Conservation (phyloP, 495 filamentous ascomycete species). For the Penicillium diatomitis region DNA sequence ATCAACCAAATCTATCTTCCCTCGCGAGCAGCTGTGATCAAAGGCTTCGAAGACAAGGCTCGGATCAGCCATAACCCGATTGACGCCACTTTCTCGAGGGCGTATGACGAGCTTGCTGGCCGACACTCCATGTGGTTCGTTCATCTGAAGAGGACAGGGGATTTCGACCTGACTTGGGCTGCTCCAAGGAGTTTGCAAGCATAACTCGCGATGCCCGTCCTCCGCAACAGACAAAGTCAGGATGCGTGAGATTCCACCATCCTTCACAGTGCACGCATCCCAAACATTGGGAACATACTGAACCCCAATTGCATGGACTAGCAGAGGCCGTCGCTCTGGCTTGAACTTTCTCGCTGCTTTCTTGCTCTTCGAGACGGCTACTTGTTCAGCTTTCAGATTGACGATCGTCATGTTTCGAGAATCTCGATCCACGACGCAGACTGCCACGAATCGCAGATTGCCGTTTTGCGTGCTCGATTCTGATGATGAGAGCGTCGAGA, state of each 20-base stretch:
- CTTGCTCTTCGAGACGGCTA: constrained; percentile 23
- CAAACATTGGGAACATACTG: constrained; percentile 46
- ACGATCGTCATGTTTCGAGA: constrained; percentile 60
- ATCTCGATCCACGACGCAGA: constrained; percentile 60
- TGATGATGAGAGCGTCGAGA: constrained; percentile 56
- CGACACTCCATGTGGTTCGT: constrained; percentile 35
- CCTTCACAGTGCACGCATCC: constrained; percentile 66
- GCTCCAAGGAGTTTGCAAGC: constrained; percentile 69
- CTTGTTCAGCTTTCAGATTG: constrained; percentile 42
- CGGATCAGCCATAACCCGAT: constrained; percentile 42
- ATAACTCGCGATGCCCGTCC: constrained; percentile 54
- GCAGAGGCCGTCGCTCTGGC: constrained; percentile 20
- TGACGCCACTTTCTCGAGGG: constrained; percentile 43
- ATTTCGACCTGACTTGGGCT: constrained; percentile 47
- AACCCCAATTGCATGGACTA: constrained; percentile 33
- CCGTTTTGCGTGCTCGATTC: constrained; percentile 28
- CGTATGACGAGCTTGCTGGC: constrained; percentile 20
- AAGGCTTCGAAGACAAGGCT: constrained; percentile 33
- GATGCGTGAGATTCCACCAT: constrained; percentile 58
- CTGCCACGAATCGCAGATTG: constrained; percentile 40
- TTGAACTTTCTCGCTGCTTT: constrained; percentile 20
- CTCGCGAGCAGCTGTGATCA: constrained; percentile 37
- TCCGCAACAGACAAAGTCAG: constrained; percentile 58
- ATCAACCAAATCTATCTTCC: constrained; percentile 57
- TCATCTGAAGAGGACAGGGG: constrained; percentile 37